Evolutionary conservation across 768 basidiomycete genomes (phyloP), one percentile per base, ranked within the genome.

Genomic region (Leccinum arenicola): DNA sequence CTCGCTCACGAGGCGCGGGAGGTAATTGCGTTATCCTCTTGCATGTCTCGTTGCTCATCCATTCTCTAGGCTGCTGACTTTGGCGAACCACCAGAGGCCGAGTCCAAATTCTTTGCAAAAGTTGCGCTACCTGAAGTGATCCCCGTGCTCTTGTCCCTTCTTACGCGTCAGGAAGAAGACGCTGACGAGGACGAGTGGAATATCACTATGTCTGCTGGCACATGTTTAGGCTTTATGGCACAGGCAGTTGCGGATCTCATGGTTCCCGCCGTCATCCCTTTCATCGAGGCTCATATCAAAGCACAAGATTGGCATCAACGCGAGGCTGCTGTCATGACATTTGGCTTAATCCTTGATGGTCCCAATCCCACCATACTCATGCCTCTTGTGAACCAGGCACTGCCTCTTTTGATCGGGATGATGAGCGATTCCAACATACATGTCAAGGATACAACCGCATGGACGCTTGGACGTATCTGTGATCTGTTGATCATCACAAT

Each of bases 101-200:
- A 94, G 69, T 93, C 91, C 23, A 89, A 86, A 67, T 85, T 89
- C 74, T 99, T 98, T 65, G 95, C 97, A 50, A 95, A 93, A 75
- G 86, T 93, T 54, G 97, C 97, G 3, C 78, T 99, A 25, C 89
- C 93, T 25, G 97, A 98, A 75, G 95, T 98, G 62, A 82, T 95
- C 0, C 96, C 97, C 8, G 95, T 98, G 8, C 83, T 99, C 9
- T 80, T 99, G 23, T 81, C 85, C 43, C 84, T 98, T 21, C 83
- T 98, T 59, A 93, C 90, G 2, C 89, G 85, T 63, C 97, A 99
- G 73, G 93, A 95, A 66, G 97, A 98, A 70, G 94, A 98, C 65
- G 94, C 93, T 1, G 95, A 96, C 48, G 96, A 98, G 64, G 97
- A 98, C 65, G 97, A 99, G 72, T 99, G 97, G 97, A 96, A 96